A percentile compares a stretch with the other conserved stretches of the same genome.
These are phyloP conservation scores for Coprinopsis sp. DNA, from an alignment of 768 basidiomycete genomes.

Conservation along the genomic window DNA sequence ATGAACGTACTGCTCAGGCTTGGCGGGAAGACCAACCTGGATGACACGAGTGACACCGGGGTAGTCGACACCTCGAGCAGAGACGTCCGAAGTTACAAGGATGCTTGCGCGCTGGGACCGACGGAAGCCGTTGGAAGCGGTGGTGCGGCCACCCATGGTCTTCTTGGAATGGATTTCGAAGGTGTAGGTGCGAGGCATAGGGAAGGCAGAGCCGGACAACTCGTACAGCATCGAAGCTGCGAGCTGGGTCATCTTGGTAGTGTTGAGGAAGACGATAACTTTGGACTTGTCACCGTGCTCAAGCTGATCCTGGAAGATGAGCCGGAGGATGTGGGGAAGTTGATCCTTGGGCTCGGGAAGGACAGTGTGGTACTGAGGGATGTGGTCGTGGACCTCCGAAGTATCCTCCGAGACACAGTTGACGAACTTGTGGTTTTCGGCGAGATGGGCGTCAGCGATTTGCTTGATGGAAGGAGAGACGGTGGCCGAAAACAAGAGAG, in stretches of 20 bases:
- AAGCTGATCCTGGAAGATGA: slow-evolving; percentile 88
- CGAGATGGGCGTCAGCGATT: slow-evolving; percentile 58
- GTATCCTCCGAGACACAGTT: slow-evolving; percentile 62
- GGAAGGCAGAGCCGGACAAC: slow-evolving; percentile 40
- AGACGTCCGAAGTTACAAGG: slow-evolving; percentile 83
- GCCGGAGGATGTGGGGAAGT: slow-evolving; percentile 70
- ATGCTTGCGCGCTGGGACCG: slow-evolving; percentile 52
- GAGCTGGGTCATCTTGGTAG: slow-evolving; percentile 81
- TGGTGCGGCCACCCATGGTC: slow-evolving; percentile 51
- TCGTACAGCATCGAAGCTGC: slow-evolving; percentile 58
- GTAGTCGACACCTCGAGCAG: slow-evolving; percentile 86
- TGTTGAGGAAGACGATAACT: slow-evolving; percentile 77
- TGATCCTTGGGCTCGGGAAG: slow-evolving; percentile 63
- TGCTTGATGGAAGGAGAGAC: slow-evolving; percentile 68
- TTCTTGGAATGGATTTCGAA: slow-evolving; percentile 84
- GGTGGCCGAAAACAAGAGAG: slow-evolving; percentile 89
- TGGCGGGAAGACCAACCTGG: slow-evolving; percentile 78
- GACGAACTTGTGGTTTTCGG: slow-evolving; percentile 62
- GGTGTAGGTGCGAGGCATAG: slow-evolving; percentile 50
- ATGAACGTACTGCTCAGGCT: slow-evolving; percentile 73
- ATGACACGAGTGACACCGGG: slow-evolving; percentile 86
- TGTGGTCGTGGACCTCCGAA: slow-evolving; percentile 64
- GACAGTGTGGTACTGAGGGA: slow-evolving; percentile 80
- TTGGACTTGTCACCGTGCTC: slow-evolving; percentile 62
- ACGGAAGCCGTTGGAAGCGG: slow-evolving; percentile 58